Conservation (phyloP, 306 rosid species). For the Dicorynia guianensis region DNA sequence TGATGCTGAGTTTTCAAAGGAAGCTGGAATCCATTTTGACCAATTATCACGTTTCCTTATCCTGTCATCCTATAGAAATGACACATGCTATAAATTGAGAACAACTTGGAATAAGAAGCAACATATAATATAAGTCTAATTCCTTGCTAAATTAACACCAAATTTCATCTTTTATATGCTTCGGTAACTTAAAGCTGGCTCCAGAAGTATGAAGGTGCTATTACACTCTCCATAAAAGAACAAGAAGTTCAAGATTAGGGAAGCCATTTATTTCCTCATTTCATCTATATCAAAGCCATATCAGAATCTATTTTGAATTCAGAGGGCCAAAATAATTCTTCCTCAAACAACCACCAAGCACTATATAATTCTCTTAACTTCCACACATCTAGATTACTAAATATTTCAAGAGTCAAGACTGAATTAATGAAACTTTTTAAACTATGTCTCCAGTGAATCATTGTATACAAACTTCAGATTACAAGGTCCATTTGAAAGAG, state of each 20-base stretch:
- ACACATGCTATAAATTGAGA: constrained; percentile 27
- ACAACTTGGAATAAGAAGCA: constrained; percentile 33
- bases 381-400: not conserved
- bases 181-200: constrained; percentile 6
- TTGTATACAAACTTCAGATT: not conserved
- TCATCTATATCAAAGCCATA: not conserved
- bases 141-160: constrained; percentile 13
- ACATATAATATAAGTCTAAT: not conserved
- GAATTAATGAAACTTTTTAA: constrained; percentile 3
- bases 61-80: constrained; percentile 67
- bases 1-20: constrained; percentile 54
- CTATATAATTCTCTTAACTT: not conserved
- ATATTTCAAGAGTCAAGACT: not conserved
- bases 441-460: not conserved
- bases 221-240: not conserved
- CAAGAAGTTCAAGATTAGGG: constrained; percentile 10
- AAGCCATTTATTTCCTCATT: not conserved
- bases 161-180: constrained; percentile 14
- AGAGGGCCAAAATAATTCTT: not conserved
- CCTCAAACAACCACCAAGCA: too few relatives aligned
- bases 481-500: not conserved
- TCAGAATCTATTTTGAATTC: not conserved
- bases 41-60: constrained; percentile 75
- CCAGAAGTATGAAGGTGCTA: constrained; percentile 6
- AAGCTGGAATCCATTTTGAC: constrained; percentile 76